phyloP scores from a whole-genome alignment of 176 grass and related monocot genomes.

The Oryza officinalis region DNA sequence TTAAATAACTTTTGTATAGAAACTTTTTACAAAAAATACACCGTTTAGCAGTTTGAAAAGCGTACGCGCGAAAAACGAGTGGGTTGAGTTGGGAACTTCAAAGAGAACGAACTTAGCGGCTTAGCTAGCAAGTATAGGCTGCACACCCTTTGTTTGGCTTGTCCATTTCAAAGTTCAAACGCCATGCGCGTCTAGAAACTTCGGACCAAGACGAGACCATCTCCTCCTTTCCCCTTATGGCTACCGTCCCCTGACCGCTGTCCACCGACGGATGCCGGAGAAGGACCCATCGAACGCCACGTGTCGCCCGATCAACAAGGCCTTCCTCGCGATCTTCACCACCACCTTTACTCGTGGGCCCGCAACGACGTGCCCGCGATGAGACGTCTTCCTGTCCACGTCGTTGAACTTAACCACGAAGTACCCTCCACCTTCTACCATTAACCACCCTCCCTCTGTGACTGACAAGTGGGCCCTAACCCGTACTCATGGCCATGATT shows the following conservation, averaged over 20 bases:
- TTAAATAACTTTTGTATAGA: no score
- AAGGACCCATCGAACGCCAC: not conserved
- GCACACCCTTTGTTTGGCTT: not conserved
- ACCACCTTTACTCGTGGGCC: constrained; percentile 1
- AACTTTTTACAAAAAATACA: no score
- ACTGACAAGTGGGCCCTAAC: not conserved
- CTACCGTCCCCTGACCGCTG: not conserved
- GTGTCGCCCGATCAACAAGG: not conserved
- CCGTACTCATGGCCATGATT: not conserved
- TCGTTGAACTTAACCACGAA: constrained; percentile 8
- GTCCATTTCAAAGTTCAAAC: constrained; percentile 6
- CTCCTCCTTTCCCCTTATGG: not conserved
- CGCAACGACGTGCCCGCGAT: not conserved
- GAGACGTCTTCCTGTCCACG: constrained; percentile 1
- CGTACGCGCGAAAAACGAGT: no score
- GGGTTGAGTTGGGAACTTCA: no score
- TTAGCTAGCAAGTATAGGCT: not conserved
- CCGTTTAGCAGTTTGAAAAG: no score
- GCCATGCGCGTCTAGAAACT: constrained; percentile 16
- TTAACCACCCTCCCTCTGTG: not conserved
- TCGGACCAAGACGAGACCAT: not conserved
- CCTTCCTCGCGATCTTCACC: constrained; percentile 27
- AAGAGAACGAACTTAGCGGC: no score
- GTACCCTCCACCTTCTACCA: not conserved
- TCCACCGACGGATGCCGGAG: constrained; percentile 5